A percentile compares a stretch with the other conserved stretches of the same genome.
These are phyloP conservation scores for Phytophthora sojae DNA, from an alignment of 352 stramenopile genomes.

Conservation along the genomic window DNA sequence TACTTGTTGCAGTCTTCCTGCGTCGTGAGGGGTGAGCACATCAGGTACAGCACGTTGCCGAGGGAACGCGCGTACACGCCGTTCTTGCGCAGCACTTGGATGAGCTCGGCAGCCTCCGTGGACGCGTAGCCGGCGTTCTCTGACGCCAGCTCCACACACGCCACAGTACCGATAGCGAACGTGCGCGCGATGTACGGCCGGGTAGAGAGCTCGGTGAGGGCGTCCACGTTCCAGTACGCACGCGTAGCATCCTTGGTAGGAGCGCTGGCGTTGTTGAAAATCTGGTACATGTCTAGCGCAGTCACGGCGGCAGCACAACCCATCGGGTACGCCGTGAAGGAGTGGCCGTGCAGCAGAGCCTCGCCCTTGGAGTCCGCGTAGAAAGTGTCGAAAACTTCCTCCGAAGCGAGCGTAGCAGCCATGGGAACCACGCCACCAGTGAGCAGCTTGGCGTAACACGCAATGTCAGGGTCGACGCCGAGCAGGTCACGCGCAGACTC, in stretches of 20 bases:
- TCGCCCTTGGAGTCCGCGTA: conserved; percentile 88
- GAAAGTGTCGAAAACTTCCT: conserved; percentile 92
- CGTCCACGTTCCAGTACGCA: conserved; percentile 66
- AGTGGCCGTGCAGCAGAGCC: conserved; percentile 91
- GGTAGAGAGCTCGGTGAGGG: conserved; percentile 59
- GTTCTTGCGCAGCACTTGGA: conserved; percentile 65
- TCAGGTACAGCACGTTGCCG: conserved; percentile 88
- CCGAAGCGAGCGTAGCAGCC: conserved; percentile 85
- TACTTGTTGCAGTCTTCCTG: conserved; percentile 69
- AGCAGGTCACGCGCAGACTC: conserved; percentile 87
- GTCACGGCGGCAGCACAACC: conserved; percentile 90
- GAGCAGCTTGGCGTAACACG: conserved; percentile 93
- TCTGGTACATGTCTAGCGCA: conserved; percentile 89
- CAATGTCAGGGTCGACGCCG: conserved; percentile 88
- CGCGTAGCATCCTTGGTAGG: conserved; percentile 37
- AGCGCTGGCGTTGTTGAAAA: conserved; percentile 48
- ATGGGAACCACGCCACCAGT: conserved; percentile 91
- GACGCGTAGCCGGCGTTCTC: conserved; percentile 72
- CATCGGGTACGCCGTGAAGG: conserved; percentile 93
- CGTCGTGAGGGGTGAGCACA: conserved; percentile 84
- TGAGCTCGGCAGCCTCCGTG: conserved; percentile 65
- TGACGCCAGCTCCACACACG: conserved; percentile 75
- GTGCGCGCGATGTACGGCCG: conserved; percentile 62
- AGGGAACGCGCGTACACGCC: conserved; percentile 83
- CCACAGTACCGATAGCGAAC: conserved; percentile 83